Evolutionary conservation across 495 filamentous ascomycete species (phyloP).

Genomic region (Aspergillus hancockii): DNA sequence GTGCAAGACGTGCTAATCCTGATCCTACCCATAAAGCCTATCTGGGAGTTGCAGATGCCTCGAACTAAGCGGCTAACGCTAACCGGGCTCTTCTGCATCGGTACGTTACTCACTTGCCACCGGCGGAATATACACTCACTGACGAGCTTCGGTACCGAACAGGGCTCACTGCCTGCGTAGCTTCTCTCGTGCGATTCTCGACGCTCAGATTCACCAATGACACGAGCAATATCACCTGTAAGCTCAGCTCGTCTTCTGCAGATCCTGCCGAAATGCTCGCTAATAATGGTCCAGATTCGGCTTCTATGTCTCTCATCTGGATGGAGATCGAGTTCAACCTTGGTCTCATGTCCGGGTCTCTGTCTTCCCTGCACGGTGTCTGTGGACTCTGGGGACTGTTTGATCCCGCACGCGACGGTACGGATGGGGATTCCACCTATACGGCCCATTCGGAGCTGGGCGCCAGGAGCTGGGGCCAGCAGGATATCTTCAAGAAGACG

Average conservation of each 20-base stretch:
- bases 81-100: conserved; percentile 51
- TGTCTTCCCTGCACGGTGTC: conserved; percentile 16
- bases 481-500: no score
- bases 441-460: no score
- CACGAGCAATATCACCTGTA: conserved; percentile 16
- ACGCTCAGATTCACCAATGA: conserved; percentile 13
- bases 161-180: conserved; percentile 14
- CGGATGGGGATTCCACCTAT: no score
- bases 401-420: no score
- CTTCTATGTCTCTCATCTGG: conserved; percentile 19
- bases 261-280: no score
- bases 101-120: conserved; percentile 15
- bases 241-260: no score
- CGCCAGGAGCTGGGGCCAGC: no score
- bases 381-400: no score
- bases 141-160: neutral
- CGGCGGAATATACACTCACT: neutral
- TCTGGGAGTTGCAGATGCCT: conserved; percentile 45
- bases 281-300: conserved; percentile 13
- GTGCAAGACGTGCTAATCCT: conserved; percentile 54
- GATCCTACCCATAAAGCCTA: conserved; percentile 46
- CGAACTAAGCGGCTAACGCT: conserved; percentile 48
- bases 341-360: conserved; percentile 16
- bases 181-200: conserved; percentile 9
- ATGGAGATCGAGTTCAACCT: conserved; percentile 24